Percentiles rank a stretch among this genome's conserved stretches.
Evolutionary conservation across 2,329 filamentous ascomycete genomes (phyloP).

Genomic region (Fusarium sororula): DNA sequence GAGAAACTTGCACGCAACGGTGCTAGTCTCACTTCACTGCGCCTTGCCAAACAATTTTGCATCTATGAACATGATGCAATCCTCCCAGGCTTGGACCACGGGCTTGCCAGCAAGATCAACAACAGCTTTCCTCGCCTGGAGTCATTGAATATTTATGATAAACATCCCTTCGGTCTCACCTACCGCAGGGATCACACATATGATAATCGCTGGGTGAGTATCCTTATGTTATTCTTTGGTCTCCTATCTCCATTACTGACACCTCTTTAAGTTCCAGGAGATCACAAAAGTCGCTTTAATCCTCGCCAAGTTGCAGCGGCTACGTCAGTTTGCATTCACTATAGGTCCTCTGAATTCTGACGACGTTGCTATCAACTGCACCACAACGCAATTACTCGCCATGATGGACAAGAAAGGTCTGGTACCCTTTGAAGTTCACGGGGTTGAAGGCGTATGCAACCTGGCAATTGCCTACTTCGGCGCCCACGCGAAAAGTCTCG

Average conservation of each 20-base stretch:
- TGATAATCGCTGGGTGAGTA: neutral
- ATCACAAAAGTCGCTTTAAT: too few species aligned
- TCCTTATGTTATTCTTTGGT: accelerated
- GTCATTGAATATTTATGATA: neutral
- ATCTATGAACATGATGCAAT: too few species aligned
- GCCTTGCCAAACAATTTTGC: too few species aligned
- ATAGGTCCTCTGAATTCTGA: too few species aligned
- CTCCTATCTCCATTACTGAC: too few species aligned
- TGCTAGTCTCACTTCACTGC: neutral
- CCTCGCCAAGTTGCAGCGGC: too few species aligned
- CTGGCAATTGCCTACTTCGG: neutral
- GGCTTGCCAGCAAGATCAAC: neutral
- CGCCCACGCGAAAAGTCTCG: neutral
- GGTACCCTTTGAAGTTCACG: neutral
- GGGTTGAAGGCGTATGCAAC: accelerated
- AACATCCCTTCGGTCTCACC: too few species aligned
- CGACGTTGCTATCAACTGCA: too few species aligned
- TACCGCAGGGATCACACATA: accelerated
- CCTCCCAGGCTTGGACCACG: too few species aligned
- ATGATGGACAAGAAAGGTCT: neutral
- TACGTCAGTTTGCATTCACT: too few species aligned
- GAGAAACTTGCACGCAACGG: neutral
- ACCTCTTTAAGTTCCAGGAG: too few species aligned
- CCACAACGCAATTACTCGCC: neutral
- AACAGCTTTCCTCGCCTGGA: neutral